Base-by-base conservation (phyloP, 140 eudicot genomes). In the Bidens hawaiensis region DNA sequence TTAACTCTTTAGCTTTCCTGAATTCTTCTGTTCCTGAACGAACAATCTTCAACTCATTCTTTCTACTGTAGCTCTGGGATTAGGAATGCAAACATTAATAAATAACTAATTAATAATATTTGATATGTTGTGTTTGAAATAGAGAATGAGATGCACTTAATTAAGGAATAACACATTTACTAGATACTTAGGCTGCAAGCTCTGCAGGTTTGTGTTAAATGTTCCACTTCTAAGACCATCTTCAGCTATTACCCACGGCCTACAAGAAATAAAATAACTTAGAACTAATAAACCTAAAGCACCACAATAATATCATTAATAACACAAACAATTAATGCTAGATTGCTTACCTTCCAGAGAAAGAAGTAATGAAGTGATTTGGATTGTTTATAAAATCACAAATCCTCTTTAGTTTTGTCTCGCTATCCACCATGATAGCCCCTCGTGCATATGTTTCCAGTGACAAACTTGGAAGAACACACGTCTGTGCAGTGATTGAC, bases 201-300 rank as follows among this genome's bases (percentile, higher is more conserved):
- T 64, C 57, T 75, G 71, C 59, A 70, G 54, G 42, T 78, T 63
- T 47, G 55, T 65, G 42, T 49, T 55, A 10, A 75, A 70, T 57
- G 68, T 62, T 71, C 79, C 86, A 31, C n/a, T 19, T 54, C 60
- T 61, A 49, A 52, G 63, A 3, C 6, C 60, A 36, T 68, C 78
- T 62, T 74, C 86, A 36, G 81, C 50, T 30, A 87, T 57, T 23
- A 87, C 78, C 94, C 93, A 87, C 24, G 96, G 94, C 86, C 96
- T 87, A 80, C 56, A 65, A 4, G 30, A 64, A 62, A 28, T 4
- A 43, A 70, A 52, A 41, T 10, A 23, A 62, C 56, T 71, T 48
- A 53, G 4, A 3, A 60, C 24, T 47, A 47, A 43, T 47, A 70
- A 58, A 11, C 12, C 26, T 60, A 30, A 8, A 46, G 4, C 34